Evolutionary conservation across 495 filamentous ascomycete species (phyloP).

Genomic region (Penicillium egyptiacum): DNA sequence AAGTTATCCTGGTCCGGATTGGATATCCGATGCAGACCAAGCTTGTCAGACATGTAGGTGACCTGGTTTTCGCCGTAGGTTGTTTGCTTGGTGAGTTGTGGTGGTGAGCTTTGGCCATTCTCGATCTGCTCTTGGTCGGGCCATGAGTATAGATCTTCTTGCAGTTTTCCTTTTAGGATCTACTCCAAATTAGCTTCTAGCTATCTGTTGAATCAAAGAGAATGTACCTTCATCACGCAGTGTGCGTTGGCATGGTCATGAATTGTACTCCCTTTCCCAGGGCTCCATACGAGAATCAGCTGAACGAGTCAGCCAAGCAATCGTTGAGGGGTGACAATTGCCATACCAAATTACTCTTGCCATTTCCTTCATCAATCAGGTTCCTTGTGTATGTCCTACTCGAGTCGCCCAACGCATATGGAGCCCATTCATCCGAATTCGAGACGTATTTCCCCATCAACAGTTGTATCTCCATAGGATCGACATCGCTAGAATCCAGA

Average conservation of each 20-base stretch:
- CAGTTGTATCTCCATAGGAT: constrained; percentile 62
- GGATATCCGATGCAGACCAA: constrained; percentile 79
- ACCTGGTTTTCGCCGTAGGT: constrained; percentile 63
- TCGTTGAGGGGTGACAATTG: not conserved
- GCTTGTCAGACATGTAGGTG: constrained; percentile 80
- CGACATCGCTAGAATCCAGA: constrained; percentile 74
- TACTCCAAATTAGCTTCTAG: constrained; percentile 22
- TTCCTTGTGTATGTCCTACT: constrained; percentile 79
- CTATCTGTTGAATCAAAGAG: not conserved
- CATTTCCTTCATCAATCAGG: constrained; percentile 85
- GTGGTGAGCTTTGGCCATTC: constrained; percentile 50
- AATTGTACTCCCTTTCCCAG: constrained; percentile 78
- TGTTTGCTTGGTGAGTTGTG: constrained; percentile 40
- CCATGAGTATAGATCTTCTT: constrained; percentile 78
- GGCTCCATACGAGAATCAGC: constrained; percentile 90
- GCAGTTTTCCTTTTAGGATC: constrained; percentile 72
- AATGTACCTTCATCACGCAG: constrained; percentile 62
- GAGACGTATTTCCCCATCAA: constrained; percentile 74
- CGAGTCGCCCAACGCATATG: constrained; percentile 66
- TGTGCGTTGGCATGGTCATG: constrained; percentile 89
- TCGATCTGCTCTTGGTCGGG: constrained; percentile 54
- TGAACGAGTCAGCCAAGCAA: constrained; percentile 27
- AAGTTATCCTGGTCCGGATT: constrained; percentile 69
- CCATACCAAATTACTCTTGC: constrained; percentile 84
- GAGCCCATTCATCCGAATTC: constrained; percentile 64